A percentile compares a stretch with the other conserved stretches of the same genome.
Evolutionary conservation across 2,329 filamentous ascomycete species (phyloP).

Genomic region (Microdochium bolleyi): DNA sequence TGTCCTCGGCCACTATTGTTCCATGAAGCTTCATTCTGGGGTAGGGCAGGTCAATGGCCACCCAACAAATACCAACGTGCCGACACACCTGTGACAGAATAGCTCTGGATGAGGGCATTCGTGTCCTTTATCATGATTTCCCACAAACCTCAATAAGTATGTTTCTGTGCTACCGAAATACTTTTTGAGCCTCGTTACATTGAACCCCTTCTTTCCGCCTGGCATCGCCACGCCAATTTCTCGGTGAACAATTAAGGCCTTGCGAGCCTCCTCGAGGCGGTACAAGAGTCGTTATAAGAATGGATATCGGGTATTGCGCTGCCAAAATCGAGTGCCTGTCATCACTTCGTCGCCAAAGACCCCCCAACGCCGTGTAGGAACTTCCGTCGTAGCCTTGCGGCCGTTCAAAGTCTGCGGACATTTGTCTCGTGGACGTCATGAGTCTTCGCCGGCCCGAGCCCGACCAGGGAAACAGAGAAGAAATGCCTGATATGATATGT

Average conservation of each 20-base stretch:
- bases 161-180: background rate
- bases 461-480: background rate
- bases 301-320: slow-evolving; percentile 20
- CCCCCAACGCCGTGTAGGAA: background rate
- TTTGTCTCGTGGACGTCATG: background rate
- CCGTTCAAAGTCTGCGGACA: background rate
- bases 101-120: no score
- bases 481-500: background rate
- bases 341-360: slow-evolving; percentile 1
- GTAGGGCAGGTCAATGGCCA: no score
- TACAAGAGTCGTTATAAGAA: background rate
- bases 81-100: no score
- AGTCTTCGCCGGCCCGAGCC: background rate
- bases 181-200: background rate
- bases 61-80: no score
- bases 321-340: slow-evolving; percentile 9
- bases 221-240: background rate
- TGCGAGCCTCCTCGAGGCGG: background rate
- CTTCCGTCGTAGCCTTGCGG: background rate
- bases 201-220: background rate
- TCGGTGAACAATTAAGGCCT: background rate
- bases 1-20: no score
- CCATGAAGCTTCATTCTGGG: no score
- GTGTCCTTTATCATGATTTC: background rate
- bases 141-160: background rate